Evolutionary conservation across 2,329 filamentous ascomycete genomes (phyloP).

Genomic region (Hymenoscyphus scutula): DNA sequence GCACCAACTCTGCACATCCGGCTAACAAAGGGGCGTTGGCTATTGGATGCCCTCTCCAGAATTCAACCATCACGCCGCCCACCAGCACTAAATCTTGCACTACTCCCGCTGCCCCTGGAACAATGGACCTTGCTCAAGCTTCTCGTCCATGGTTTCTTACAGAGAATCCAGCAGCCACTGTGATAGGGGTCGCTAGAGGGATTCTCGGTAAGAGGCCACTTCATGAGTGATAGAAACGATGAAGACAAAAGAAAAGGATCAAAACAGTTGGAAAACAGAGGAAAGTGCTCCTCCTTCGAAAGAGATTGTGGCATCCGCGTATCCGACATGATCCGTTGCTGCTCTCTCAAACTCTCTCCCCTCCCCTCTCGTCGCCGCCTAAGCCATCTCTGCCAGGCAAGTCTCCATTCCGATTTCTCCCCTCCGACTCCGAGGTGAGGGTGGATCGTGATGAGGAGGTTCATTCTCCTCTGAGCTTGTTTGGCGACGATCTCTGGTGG

Average conservation of each 20-base stretch:
- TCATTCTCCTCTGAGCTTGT: not conserved
- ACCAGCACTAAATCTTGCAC: not conserved
- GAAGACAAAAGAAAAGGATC: too few species aligned
- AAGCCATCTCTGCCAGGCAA: not conserved
- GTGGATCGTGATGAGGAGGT: not conserved
- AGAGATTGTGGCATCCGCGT: not conserved
- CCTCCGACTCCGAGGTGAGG: not conserved
- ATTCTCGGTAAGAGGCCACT: constrained; percentile 10
- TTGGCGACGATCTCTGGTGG: constrained; percentile 5
- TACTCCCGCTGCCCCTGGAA: constrained; percentile 14
- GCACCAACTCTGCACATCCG: not conserved
- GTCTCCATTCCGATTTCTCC: not conserved
- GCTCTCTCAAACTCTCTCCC: too few species aligned
- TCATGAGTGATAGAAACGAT: constrained; percentile 9
- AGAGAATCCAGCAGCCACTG: constrained; percentile 6
- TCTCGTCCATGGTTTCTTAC: constrained; percentile 9
- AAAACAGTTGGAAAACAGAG: too few species aligned
- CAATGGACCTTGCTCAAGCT: not conserved
- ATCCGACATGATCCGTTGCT: not conserved
- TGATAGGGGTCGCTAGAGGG: constrained; percentile 13
- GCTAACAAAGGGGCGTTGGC: not conserved
- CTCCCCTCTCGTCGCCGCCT: not conserved
- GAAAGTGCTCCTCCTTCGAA: not conserved
- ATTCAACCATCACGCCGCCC: constrained; percentile 8
- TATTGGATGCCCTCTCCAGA: not conserved